Evolutionary conservation across 352 stramenopile species (phyloP).

Genomic region (Phytophthora kernoviae): DNA sequence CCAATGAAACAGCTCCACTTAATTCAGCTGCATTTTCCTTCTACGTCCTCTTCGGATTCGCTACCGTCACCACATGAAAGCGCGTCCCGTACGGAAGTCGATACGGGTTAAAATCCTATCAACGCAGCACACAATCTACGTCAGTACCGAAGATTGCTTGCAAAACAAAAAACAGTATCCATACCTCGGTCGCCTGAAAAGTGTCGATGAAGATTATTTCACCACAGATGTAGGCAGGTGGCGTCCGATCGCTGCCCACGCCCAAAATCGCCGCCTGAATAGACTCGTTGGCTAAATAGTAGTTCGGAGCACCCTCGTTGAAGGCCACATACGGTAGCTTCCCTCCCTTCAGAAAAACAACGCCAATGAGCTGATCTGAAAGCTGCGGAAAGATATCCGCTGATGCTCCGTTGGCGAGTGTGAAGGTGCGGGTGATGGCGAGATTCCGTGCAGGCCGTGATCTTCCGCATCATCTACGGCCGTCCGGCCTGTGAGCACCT

Average conservation of each 20-base stretch:
- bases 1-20: constrained; percentile 9
- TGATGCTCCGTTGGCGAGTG: constrained; percentile 48
- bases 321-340: constrained; percentile 84
- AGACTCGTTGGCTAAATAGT: constrained; percentile 81
- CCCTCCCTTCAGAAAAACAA: constrained; percentile 80
- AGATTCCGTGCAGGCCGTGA: constrained; percentile 28
- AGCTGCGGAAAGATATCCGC: constrained; percentile 79
- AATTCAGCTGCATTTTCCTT: constrained; percentile 18
- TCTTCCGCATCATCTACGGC: constrained; percentile 37
- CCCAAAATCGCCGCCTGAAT: constrained; percentile 72
- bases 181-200: constrained; percentile 81
- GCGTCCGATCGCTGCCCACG: constrained; percentile 54
- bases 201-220: constrained; percentile 89
- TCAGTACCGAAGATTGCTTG: constrained; percentile 8
- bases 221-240: constrained; percentile 77
- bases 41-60: constrained; percentile 74
- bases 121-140: constrained; percentile 2
- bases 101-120: constrained; percentile 85
- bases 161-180: constrained; percentile 5
- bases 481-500: constrained; percentile 58
- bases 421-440: constrained; percentile 10
- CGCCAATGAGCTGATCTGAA: constrained; percentile 82
- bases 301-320: constrained; percentile 80
- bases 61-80: constrained; percentile 82
- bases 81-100: constrained; percentile 73